Percentiles rank a stretch among this genome's conserved stretches.
Evolutionary conservation across 345 rosid species (phyloP).

Genomic region (Melaleuca quinquenervia): DNA sequence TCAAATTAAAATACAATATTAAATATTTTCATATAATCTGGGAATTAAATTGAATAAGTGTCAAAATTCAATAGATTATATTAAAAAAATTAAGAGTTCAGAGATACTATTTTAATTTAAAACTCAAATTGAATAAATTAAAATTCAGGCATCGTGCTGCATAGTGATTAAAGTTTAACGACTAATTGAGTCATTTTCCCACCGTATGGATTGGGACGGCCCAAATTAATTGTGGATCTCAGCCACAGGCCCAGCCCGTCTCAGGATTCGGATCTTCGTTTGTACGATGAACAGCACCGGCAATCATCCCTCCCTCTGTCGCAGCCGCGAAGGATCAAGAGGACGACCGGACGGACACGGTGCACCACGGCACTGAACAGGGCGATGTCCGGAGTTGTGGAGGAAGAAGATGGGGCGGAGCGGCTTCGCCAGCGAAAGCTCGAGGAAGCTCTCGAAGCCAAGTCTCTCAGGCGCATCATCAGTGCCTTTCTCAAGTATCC

Average conservation of each 20-base stretch:
- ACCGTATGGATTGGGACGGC: not conserved
- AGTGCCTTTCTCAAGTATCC: slow-evolving; percentile 88
- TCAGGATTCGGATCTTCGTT: not conserved
- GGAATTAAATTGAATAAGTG: too few relatives aligned
- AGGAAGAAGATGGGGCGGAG: slow-evolving; percentile 47
- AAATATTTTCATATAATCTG: too few relatives aligned
- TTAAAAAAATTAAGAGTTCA: too few relatives aligned
- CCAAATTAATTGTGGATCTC: not conserved
- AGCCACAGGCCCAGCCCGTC: not conserved
- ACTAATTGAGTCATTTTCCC: not conserved
- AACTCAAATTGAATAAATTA: too few relatives aligned
- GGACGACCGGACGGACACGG: not conserved
- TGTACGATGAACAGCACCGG: not conserved
- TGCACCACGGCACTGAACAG: not conserved
- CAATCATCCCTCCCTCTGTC: not conserved
- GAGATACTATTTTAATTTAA: too few relatives aligned
- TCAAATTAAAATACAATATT: too few relatives aligned
- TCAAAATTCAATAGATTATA: too few relatives aligned
- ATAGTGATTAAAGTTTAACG: too few relatives aligned
- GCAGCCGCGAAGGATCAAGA: not conserved
- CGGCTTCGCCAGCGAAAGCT: slow-evolving; percentile 58
- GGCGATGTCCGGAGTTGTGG: not conserved
- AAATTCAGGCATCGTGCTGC: too few relatives aligned
- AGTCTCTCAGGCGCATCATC: slow-evolving; percentile 91
- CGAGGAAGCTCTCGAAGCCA: slow-evolving; percentile 90